Evolutionary conservation across 306 rosid genomes (phyloP), one percentile per base, ranked within the genome.

Genomic region (Spatholobus suberectus): DNA sequence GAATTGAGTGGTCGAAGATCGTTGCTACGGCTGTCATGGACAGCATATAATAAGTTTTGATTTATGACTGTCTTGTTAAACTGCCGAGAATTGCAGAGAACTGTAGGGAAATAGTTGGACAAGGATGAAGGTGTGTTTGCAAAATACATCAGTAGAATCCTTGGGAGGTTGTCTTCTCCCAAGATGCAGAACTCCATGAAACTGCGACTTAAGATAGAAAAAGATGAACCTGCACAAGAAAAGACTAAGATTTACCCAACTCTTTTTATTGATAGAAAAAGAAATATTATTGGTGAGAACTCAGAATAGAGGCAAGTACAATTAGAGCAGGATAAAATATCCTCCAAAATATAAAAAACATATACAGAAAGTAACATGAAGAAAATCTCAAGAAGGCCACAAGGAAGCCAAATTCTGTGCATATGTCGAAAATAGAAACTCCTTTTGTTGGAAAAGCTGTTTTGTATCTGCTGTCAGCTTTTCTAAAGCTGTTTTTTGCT

Each of bases 81-180:
- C 79, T 86, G 89, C 5, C 70, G 88, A 17, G 97, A 90, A 58
- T 96, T 96, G 77, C 99, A 96, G 58, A 96, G 86, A 85, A 96
- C 90, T 5, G 98, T 92, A 4, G 99, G 94, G 83, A 96, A 96
- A 88, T 96, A 96, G 82, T 77, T 89, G 67, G 91, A 88, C 78
- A 90, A 88, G 35, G 98, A 86, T 8, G 91, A 87, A 51, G 91
- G 95, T 15, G 97, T 90, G 90, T 96, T 96, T 11, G 99, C 85
- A 82, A 96, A 92, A 80, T 96, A 96, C 99, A 96, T 94, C 85
- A 96, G 79, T 4, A 96, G 87, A 44, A 86, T 76, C 89, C 99
- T 86, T 12, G 99, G 99, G 75, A 96, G 92, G 89, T 96, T 96
- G 81, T 96, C 99, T 13, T 84, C 86, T 74, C 94, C 99, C 68